phyloP scores from a whole-genome alignment of 2,329 filamentous ascomycete genomes.

The Colletotrichum limetticola region DNA sequence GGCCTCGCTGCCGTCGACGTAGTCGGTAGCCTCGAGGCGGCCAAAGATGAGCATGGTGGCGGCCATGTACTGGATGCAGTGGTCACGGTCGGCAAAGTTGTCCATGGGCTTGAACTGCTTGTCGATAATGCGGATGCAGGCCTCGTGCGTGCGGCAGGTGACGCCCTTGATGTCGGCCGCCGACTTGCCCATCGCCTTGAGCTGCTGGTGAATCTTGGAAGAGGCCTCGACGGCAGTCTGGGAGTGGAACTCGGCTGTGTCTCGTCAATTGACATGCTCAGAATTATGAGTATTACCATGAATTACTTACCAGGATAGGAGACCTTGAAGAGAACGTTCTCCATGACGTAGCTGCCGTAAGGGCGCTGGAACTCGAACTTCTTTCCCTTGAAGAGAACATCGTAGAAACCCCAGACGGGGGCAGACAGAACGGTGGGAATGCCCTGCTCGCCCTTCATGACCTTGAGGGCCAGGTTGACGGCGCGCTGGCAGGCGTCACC shows the following conservation, averaged over 20 bases:
- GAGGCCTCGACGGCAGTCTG: constrained; percentile 98
- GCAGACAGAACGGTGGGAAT: constrained; percentile 93
- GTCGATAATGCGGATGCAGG: constrained; percentile 98
- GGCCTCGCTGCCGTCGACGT: constrained; percentile 91
- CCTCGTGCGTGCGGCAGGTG: constrained; percentile 96
- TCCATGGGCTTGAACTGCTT: constrained; percentile 99
- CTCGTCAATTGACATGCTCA: background rate
- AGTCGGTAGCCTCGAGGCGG: constrained; percentile 92
- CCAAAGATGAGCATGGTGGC: constrained; percentile 95
- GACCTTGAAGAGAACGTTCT: constrained; percentile 99
- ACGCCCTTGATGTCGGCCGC: constrained; percentile 93
- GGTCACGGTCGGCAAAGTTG: constrained; percentile 99
- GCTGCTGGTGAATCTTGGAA: constrained; percentile 85
- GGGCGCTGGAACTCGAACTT: constrained; percentile 96
- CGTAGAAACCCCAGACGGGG: constrained; percentile 97
- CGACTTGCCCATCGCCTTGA: constrained; percentile 87
- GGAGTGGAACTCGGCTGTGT: constrained; percentile 91
- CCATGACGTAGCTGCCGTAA: constrained; percentile 99
- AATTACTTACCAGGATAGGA: constrained; percentile 84
- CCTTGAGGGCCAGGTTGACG: constrained; percentile 91
- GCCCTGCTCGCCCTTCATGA: constrained; percentile 89
- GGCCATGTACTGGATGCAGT: constrained; percentile 99
- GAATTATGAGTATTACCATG: background rate
- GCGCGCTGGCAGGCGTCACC: constrained; percentile 97
- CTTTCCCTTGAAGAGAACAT: constrained; percentile 95